Percentiles rank a stretch among this genome's conserved stretches.
These are phyloP conservation scores for Brassica hybrid DNA, from an alignment of 441 rosid genomes.

Conservation along the genomic window DNA sequence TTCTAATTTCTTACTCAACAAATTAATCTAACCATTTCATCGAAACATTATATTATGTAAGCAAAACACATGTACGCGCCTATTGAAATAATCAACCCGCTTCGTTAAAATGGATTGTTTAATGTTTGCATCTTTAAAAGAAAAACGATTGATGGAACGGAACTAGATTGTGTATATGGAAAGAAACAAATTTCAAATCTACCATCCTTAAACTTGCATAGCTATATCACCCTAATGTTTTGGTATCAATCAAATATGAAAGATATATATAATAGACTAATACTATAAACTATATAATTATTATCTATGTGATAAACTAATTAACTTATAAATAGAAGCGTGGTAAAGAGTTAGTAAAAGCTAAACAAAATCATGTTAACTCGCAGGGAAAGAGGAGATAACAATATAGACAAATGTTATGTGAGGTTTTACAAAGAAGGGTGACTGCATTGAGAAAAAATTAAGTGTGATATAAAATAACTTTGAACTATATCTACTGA, in stretches of 20 bases:
- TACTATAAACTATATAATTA: not conserved
- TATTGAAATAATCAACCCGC: constrained; percentile 7
- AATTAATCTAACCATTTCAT: constrained; percentile 22
- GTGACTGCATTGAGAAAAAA: not conserved
- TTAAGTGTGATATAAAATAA: not conserved
- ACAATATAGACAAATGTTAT: not conserved
- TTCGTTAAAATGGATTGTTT: not conserved
- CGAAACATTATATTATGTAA: constrained; percentile 29
- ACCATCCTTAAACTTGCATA: not conserved
- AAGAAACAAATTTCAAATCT: not conserved
- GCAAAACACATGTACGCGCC: constrained; percentile 31
- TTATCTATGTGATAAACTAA: not conserved
- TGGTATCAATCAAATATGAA: not conserved
- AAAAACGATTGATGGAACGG: constrained; percentile 15
- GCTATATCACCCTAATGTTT: not conserved
- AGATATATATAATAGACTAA: not conserved
- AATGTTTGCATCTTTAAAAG: constrained; percentile 15
- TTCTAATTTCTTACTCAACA: constrained; percentile 23
- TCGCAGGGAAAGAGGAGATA: not conserved
- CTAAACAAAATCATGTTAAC: not conserved
- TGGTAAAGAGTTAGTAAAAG: not conserved
- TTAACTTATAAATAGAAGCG: not conserved
- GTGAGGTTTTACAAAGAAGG: not conserved
- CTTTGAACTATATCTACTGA: not conserved
- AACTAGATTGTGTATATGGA: not conserved